These are phyloP conservation scores for Monilinia fructicola DNA, from an alignment of 2,329 filamentous ascomycete species.

Conservation along the genomic window DNA sequence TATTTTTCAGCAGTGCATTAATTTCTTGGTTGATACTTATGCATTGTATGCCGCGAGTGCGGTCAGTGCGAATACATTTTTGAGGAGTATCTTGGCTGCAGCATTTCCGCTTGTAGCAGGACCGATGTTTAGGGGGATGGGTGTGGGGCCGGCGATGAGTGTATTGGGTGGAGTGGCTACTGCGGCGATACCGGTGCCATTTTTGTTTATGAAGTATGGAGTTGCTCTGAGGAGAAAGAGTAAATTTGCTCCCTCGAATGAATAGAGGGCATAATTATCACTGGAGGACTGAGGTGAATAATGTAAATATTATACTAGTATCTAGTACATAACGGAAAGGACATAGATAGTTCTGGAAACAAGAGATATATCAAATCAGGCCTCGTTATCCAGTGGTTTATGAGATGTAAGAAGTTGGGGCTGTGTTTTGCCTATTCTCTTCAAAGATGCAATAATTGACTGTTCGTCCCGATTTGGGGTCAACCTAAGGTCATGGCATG, in stretches of 20 bases:
- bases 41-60: constrained; percentile 55
- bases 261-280: no score
- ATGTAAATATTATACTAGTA: no score
- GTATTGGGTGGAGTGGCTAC: constrained; percentile 29
- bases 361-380: no score
- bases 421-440: no score
- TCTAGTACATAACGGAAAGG: no score
- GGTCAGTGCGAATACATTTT: constrained; percentile 58
- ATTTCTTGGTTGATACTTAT: constrained; percentile 58
- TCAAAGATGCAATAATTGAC: no score
- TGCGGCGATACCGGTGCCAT: constrained; percentile 11
- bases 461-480: no score
- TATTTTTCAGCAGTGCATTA: constrained; percentile 28
- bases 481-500: no score
- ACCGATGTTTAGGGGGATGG: constrained; percentile 48
- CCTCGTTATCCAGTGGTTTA: no score
- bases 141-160: constrained; percentile 44
- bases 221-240: constrained; percentile 45
- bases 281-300: no score
- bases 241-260: constrained; percentile 39
- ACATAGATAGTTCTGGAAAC: no score
- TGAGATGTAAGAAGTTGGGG: no score
- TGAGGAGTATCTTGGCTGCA: constrained; percentile 55
- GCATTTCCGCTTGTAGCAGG: constrained; percentile 62
- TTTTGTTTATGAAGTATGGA: constrained; percentile 16